Conservation (phyloP, 805 yeast species). For the Spathaspora arborariae region DNA sequence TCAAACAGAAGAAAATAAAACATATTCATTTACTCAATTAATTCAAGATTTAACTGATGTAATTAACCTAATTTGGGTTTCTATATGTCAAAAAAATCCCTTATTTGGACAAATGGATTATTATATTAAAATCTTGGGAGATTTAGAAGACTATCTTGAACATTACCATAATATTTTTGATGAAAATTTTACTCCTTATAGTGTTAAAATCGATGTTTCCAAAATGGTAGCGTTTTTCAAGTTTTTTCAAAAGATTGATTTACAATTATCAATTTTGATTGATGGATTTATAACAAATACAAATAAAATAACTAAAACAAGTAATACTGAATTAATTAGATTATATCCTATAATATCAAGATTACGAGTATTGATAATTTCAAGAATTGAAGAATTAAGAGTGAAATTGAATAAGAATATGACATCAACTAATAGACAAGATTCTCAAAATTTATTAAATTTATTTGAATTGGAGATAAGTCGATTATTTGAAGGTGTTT, state of each 20-base stretch:
- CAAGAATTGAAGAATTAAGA: conserved; percentile 19
- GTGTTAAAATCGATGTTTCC: conserved; percentile 8
- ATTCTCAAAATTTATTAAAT: conserved; percentile 12
- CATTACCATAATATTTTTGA: conserved; percentile 20
- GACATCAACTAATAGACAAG: not conserved
- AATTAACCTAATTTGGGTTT: conserved; percentile 31
- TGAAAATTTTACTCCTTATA: not conserved
- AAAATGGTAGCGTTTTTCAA: conserved; percentile 18
- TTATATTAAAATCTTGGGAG: conserved; percentile 31
- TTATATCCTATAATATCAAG: conserved; percentile 29
- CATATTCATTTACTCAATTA: conserved; percentile 23
- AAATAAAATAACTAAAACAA: conserved; percentile 12
- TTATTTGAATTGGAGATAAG: conserved; percentile 34
- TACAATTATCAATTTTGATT: conserved; percentile 25
- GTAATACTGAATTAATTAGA: conserved; percentile 31
- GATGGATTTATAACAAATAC: conserved; percentile 24
- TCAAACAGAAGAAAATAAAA: conserved; percentile 24
- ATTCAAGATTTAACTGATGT: conserved; percentile 21
- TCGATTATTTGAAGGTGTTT: conserved; percentile 35
- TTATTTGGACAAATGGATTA: conserved; percentile 35
- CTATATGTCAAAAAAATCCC: conserved; percentile 19
- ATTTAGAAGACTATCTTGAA: conserved; percentile 36
- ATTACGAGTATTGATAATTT: conserved; percentile 26
- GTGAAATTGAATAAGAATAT: conserved; percentile 4
- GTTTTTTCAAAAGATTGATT: conserved; percentile 29